A percentile compares a stretch with the other conserved stretches of the same genome.
Evolutionary conservation across 345 rosid genomes (phyloP).

Genomic region (Leavenworthia alabamica): DNA sequence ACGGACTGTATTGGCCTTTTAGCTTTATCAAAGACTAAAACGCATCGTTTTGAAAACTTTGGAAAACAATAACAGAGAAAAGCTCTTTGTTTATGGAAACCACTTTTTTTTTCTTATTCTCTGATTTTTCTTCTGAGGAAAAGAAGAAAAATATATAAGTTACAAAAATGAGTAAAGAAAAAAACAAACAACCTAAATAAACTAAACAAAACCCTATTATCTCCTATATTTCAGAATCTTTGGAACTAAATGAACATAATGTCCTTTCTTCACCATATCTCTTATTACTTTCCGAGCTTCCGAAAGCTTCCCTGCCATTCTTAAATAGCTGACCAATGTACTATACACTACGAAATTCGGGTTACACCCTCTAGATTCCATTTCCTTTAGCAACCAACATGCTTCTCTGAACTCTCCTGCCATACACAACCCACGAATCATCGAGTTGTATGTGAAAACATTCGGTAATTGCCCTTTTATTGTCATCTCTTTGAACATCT

Average conservation of each 20-base stretch:
- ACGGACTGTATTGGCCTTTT: too few relatives aligned
- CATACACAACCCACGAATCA: conserved; percentile 81
- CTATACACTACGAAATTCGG: conserved; percentile 84
- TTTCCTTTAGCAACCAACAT: conserved; percentile 61
- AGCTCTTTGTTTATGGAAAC: background rate
- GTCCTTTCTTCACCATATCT: conserved; percentile 65
- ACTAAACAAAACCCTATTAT: conserved; percentile 26
- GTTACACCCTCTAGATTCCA: conserved; percentile 77
- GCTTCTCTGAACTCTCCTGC: conserved; percentile 66
- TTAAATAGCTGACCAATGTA: conserved; percentile 65
- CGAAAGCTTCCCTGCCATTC: conserved; percentile 64
- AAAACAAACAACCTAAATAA: conserved; percentile 19
- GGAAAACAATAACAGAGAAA: background rate
- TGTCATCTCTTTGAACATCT: conserved; percentile 60
- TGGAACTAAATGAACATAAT: conserved; percentile 51
- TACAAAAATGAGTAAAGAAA: conserved; percentile 13
- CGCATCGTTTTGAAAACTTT: background rate
- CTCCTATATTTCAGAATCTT: conserved; percentile 48
- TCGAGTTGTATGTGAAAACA: conserved; percentile 72
- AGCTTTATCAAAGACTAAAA: background rate
- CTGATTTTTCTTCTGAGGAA: background rate
- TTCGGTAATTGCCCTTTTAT: conserved; percentile 63
- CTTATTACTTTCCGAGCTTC: conserved; percentile 66
- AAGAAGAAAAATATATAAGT: conserved; percentile 1
- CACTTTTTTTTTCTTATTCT: background rate